Evolutionary conservation across 2,329 filamentous ascomycete species (phyloP).

Genomic region (Waltergamsia citrina): DNA sequence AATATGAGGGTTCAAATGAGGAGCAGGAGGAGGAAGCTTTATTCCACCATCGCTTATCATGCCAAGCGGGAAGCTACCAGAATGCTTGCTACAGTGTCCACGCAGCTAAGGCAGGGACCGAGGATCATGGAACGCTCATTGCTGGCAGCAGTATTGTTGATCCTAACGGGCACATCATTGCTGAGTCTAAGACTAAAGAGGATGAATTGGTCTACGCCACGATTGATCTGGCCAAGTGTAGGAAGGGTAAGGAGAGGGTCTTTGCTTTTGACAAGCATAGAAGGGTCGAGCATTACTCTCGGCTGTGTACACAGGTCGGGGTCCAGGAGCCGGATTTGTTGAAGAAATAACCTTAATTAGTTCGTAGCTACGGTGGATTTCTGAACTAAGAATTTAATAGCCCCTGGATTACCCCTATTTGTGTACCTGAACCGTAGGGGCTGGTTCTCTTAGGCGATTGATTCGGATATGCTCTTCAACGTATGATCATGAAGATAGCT

Average conservation of each 20-base stretch:
- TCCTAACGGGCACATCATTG: conserved; percentile 37
- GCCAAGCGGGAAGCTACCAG: conserved; percentile 42
- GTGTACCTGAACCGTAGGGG: too few species aligned
- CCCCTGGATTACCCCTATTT: too few species aligned
- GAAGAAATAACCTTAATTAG: too few species aligned
- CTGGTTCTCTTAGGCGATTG: too few species aligned
- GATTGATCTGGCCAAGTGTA: conserved; percentile 35
- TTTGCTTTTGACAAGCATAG: conserved; percentile 34
- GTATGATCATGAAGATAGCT: too few species aligned
- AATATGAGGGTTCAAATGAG: conserved; percentile 24
- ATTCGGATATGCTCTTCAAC: too few species aligned
- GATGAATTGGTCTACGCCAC: conserved; percentile 41
- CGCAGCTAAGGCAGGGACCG: conserved; percentile 37
- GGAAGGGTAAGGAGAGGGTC: conserved; percentile 35
- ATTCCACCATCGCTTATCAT: conserved; percentile 40
- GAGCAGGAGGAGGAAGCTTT: conserved; percentile 34
- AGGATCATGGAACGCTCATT: conserved; percentile 32
- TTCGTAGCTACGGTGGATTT: too few species aligned
- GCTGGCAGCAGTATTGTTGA: conserved; percentile 36
- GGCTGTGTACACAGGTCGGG: conserved; percentile 27
- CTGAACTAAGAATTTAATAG: too few species aligned
- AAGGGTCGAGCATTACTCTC: conserved; percentile 29
- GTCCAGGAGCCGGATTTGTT: too few species aligned
- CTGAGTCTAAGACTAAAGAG: conserved; percentile 33
- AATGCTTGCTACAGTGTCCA: conserved; percentile 41